Percentiles rank a stretch among this genome's conserved stretches.
phyloP scores from a whole-genome alignment of 2,329 filamentous ascomycete genomes.

The Neofusicoccum cordaticola region DNA sequence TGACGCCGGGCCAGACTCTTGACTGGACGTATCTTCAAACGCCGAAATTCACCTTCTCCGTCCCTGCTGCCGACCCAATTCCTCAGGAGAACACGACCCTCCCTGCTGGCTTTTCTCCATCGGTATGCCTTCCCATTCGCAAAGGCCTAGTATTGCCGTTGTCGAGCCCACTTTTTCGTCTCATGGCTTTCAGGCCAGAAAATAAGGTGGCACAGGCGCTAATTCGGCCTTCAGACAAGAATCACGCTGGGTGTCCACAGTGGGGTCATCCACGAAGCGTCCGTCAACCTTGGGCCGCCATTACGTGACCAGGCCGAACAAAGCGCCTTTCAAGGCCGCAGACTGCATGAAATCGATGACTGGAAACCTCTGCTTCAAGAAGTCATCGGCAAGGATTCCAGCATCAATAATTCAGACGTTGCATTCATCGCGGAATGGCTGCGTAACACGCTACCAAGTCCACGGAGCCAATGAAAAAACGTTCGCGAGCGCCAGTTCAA shows the following conservation, averaged over 20 bases:
- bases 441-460: conserved; percentile 23
- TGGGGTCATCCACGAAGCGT: conserved; percentile 1
- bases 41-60: conserved; percentile 69
- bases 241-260: neutral
- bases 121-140: conserved; percentile 37
- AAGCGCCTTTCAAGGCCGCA: conserved; percentile 31
- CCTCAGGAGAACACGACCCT: conserved; percentile 25
- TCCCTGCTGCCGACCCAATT: neutral
- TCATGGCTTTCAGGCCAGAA: neutral
- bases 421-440: conserved; percentile 21
- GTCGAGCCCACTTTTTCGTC: neutral
- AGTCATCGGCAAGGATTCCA: neutral
- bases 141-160: neutral
- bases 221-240: neutral
- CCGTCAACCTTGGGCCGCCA: neutral
- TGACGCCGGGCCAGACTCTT: conserved; percentile 45
- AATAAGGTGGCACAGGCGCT: neutral
- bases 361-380: conserved; percentile 28
- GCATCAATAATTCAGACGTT: neutral
- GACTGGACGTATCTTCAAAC: conserved; percentile 85
- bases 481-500: neutral
- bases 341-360: conserved; percentile 50
- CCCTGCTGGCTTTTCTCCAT: conserved; percentile 48
- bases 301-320: neutral
- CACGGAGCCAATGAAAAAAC: neutral